Conservation (phyloP, 2,329 filamentous ascomycete species). For the Annulohypoxylon truncatum region DNA sequence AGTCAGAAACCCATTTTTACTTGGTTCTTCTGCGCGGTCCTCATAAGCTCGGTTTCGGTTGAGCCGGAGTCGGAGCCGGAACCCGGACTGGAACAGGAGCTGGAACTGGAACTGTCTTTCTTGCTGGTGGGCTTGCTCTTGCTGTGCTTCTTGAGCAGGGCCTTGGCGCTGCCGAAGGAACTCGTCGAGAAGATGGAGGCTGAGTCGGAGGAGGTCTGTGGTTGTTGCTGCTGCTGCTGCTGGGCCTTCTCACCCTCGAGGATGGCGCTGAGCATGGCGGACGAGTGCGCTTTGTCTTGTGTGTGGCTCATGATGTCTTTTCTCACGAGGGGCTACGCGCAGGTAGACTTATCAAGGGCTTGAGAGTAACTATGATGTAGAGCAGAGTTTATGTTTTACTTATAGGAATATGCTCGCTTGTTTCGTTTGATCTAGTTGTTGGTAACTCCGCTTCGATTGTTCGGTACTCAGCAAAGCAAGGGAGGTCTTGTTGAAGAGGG, state of each 20-base stretch:
- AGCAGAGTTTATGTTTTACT: not conserved
- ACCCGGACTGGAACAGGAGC: not conserved
- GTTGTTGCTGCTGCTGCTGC: slow-evolving; percentile 5
- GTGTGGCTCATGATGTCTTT: slow-evolving; percentile 31
- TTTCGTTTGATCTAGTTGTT: not conserved
- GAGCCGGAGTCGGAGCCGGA: not conserved
- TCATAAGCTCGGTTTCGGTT: slow-evolving; percentile 22
- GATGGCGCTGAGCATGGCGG: slow-evolving; percentile 25
- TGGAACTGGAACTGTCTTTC: not conserved
- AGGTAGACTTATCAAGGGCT: not conserved
- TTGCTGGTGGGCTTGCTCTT: slow-evolving; percentile 17
- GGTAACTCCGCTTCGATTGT: not conserved
- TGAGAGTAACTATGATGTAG: not conserved
- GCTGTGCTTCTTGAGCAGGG: slow-evolving; percentile 33
- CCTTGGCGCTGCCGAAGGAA: slow-evolving; percentile 37
- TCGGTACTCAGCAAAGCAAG: not conserved
- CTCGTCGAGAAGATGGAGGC: slow-evolving; percentile 38
- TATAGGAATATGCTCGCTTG: not conserved
- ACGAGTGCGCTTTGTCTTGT: slow-evolving; percentile 38
- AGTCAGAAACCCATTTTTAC: slow-evolving; percentile 32
- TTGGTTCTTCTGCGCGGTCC: slow-evolving; percentile 31
- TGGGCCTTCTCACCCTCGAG: slow-evolving; percentile 27
- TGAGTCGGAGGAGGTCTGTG: slow-evolving; percentile 28
- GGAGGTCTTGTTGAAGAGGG: not conserved
- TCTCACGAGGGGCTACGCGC: too few species aligned